A percentile compares a stretch with the other conserved stretches of the same genome.
Conservation (phyloP, 108 stramenopile genomes). For the Skeletonema tropicum region DNA sequence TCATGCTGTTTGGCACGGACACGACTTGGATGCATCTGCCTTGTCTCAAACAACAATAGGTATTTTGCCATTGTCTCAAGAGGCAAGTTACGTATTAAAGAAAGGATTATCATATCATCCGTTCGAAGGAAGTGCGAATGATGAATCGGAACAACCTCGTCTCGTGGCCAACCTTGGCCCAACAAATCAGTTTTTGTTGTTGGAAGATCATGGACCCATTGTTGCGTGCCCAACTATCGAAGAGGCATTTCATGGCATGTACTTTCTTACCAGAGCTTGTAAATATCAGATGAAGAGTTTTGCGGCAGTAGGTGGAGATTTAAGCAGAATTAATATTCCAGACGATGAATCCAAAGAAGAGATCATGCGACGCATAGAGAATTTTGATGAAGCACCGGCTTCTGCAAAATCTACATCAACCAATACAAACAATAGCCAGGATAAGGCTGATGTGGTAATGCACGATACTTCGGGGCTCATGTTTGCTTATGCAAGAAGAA, state of each 20-base stretch:
- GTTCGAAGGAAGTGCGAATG: constrained; percentile 44
- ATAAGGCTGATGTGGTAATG: no score
- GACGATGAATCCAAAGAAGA: constrained; percentile 26
- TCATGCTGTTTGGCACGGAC: constrained; percentile 51
- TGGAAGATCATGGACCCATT: constrained; percentile 54
- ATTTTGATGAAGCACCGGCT: constrained; percentile 38
- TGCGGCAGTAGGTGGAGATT: constrained; percentile 42
- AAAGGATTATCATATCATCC: constrained; percentile 52
- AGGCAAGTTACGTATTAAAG: constrained; percentile 46
- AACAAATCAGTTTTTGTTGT: constrained; percentile 44
- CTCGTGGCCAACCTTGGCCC: constrained; percentile 48
- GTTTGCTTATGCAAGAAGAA: constrained; percentile 50
- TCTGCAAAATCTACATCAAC: no score
- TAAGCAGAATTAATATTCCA: constrained; percentile 44
- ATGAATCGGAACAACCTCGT: constrained; percentile 36
- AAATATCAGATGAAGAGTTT: constrained; percentile 46
- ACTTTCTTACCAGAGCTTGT: constrained; percentile 47
- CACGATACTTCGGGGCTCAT: constrained; percentile 28
- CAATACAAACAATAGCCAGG: no score
- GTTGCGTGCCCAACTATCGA: constrained; percentile 48
- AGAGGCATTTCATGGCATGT: constrained; percentile 52
- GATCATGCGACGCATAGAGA: constrained; percentile 41
- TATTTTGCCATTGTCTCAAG: constrained; percentile 47
- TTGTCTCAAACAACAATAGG: constrained; percentile 49
- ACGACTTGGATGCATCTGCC: constrained; percentile 47